phyloP scores from a whole-genome alignment of 2,329 filamentous ascomycete species.

The Pseudocercospora musae region DNA sequence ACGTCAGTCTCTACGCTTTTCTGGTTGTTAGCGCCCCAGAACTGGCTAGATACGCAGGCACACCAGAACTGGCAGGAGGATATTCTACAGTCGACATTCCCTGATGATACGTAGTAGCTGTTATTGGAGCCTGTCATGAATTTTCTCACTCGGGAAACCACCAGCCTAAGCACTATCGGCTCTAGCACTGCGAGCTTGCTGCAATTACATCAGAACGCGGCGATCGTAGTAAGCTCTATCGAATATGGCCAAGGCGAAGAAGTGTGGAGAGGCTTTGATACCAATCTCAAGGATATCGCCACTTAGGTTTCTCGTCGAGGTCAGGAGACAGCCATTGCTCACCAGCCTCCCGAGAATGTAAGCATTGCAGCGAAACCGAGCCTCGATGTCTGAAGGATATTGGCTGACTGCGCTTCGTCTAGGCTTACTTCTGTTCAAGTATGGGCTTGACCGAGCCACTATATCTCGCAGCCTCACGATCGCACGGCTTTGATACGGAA shows the following conservation, averaged over 20 bases:
- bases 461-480: constrained; percentile 5
- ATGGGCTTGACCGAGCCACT: constrained; percentile 15
- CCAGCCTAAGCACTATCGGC: not conserved
- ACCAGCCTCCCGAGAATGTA: constrained; percentile 4
- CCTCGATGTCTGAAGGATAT: no score
- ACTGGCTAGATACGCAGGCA: constrained; percentile 1
- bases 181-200: not conserved
- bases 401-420: no score
- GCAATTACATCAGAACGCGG: not conserved
- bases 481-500: constrained; percentile 2
- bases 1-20: constrained; percentile 6
- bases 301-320: not conserved
- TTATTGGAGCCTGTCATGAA: constrained; percentile 10
- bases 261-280: not conserved
- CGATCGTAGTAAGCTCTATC: not conserved
- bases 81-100: constrained; percentile 3
- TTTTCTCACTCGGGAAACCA: not conserved
- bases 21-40: not conserved
- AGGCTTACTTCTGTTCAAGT: constrained; percentile 4
- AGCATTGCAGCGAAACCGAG: no score
- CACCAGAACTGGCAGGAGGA: not conserved
- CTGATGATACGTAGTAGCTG: constrained; percentile 6
- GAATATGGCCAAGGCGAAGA: not conserved
- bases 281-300: not conserved
- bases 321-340: not conserved